A percentile compares a stretch with the other conserved stretches of the same genome.
Conservation (phyloP, 1,284 basidiomycete species). For the Amylostereum areolatum region DNA sequence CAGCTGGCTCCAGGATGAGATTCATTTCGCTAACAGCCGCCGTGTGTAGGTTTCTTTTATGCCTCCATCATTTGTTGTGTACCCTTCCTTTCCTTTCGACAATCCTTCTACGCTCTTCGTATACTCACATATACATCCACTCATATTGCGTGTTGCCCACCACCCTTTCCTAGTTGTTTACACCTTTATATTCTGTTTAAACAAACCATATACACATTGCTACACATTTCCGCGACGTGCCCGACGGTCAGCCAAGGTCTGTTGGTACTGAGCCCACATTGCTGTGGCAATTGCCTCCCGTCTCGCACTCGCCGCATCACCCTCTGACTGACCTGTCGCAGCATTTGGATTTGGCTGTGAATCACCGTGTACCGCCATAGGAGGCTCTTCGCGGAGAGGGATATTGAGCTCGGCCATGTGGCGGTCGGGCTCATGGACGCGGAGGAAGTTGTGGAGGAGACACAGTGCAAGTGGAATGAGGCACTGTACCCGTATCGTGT, state of each 20-base stretch:
- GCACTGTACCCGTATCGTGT: constrained; percentile 24
- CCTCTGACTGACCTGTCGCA: too few relatives aligned
- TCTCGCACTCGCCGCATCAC: not conserved
- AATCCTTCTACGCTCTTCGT: too few relatives aligned
- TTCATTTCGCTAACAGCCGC: too few relatives aligned
- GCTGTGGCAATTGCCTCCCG: not conserved
- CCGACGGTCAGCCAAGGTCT: not conserved
- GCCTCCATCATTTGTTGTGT: too few relatives aligned
- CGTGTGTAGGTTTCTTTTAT: too few relatives aligned
- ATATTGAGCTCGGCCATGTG: not conserved
- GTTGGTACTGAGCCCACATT: not conserved
- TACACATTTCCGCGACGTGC: too few relatives aligned
- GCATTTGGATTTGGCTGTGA: not conserved
- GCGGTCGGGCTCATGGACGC: constrained; percentile 21
- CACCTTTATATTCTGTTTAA: too few relatives aligned
- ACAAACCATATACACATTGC: too few relatives aligned
- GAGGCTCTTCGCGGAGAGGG: not conserved
- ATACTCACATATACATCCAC: too few relatives aligned
- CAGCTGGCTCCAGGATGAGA: not conserved
- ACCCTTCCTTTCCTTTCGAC: too few relatives aligned
- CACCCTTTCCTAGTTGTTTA: too few relatives aligned
- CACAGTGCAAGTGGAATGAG: constrained; percentile 22
- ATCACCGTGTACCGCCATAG: not conserved
- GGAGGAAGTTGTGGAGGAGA: constrained; percentile 34
- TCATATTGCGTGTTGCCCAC: too few relatives aligned